phyloP scores from a whole-genome alignment of 1,139 yeast genomes.

The Yamadazyma atmosphaerica region DNA sequence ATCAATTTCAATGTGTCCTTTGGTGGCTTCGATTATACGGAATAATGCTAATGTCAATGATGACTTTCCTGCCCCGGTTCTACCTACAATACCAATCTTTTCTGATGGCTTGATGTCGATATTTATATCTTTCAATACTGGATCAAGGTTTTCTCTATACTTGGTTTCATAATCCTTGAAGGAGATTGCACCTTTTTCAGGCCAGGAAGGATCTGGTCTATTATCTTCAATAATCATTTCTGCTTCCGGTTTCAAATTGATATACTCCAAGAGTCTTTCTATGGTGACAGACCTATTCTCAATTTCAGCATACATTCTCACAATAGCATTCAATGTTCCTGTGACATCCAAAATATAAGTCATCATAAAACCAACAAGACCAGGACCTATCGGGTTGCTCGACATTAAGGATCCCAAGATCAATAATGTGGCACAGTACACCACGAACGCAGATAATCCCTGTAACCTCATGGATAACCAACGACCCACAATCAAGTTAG shows the following conservation, averaged over 20 bases:
- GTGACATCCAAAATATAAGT: conserved; percentile 37
- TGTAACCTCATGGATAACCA: conserved; percentile 44
- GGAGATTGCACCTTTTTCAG: conserved; percentile 27
- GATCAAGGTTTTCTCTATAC: conserved; percentile 38
- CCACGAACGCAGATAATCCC: conserved; percentile 32
- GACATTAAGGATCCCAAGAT: conserved; percentile 25
- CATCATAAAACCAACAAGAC: conserved; percentile 40
- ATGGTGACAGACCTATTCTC: conserved; percentile 35
- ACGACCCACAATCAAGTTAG: conserved; percentile 28
- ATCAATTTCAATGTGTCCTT: conserved; percentile 35
- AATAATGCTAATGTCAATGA: conserved; percentile 40
- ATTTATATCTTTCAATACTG: conserved; percentile 30
- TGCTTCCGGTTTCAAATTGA: conserved; percentile 35
- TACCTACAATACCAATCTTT: conserved; percentile 41
- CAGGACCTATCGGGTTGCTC: conserved; percentile 25
- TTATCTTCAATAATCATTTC: conserved; percentile 24
- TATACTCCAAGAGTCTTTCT: conserved; percentile 38
- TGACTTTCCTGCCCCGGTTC: conserved; percentile 46
- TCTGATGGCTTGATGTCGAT: conserved; percentile 31
- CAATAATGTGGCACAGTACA: conserved; percentile 28
- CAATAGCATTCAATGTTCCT: conserved; percentile 29
- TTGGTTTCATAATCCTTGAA: conserved; percentile 34
- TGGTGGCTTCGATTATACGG: conserved; percentile 38
- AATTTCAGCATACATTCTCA: conserved; percentile 36
- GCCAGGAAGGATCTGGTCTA: conserved; percentile 31